Base-by-base conservation (phyloP, 192 early-diverging fungal genomes). In the Cetraspora pellucida region DNA sequence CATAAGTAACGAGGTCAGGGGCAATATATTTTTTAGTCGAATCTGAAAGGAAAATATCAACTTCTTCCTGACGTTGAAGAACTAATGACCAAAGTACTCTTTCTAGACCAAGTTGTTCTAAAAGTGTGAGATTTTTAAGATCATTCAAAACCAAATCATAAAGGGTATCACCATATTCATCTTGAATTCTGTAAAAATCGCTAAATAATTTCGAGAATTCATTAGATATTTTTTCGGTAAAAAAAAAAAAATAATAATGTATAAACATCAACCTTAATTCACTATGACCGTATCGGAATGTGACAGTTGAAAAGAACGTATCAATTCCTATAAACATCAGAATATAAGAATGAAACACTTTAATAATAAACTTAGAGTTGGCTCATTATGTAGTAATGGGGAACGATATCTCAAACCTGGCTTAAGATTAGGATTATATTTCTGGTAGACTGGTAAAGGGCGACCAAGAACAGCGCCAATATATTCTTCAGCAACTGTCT, bases 1-100 rank as follows among this genome's bases (percentile, higher is more conserved):
- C 77, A 7, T 25, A n/a, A 58, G 25, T n/a, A 31, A 19, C 2
- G 10, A 8, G 3, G 0, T 7, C 13, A 16, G 28, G 5, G 11
- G 2, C 3, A 17, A 28, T 16, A 17, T 59, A 77, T 19, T 57
- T 43, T 27, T 66, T 63, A 19, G 45, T 23, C 5, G 17, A 11
- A 44, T 78, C 52, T 13, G 75, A 58, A 75, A 54, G 54, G 31
- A 43, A 78, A 45, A 55, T 19, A 30, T 75, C 72, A 3, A 57
- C 55, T 46, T 78, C 72, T 67, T 78, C 50, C 45, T 78, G 77
- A 14, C 28, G 10, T 21, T 78, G 77, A 13, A 52, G 19, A 3
- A 74, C 46, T 43, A 78, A n/a, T 49, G 70, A 72, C 2, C 55
- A 19, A 2, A 54, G 21, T 49, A 66, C 23, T 17, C 54, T 47